Evolutionary conservation across 148 eudicot species (phyloP).

Genomic region (Cornus suecica): DNA sequence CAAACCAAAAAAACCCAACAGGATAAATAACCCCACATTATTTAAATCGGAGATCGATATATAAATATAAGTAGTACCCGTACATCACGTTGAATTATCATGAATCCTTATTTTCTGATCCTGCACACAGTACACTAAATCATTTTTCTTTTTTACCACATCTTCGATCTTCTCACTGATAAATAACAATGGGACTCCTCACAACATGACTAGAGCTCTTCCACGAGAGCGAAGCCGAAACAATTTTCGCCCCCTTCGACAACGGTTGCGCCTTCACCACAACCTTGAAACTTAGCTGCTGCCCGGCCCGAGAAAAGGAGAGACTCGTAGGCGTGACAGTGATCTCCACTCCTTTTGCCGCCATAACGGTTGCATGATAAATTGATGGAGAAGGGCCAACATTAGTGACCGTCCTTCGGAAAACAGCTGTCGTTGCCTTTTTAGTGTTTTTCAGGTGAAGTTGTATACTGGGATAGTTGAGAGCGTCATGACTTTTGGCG

Average conservation of each 20-base stretch:
- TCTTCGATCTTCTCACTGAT: neutral
- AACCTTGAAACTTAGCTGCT: constrained; percentile 55
- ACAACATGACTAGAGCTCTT: constrained; percentile 54
- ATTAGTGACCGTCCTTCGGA: constrained; percentile 68
- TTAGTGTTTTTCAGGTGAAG: constrained; percentile 35
- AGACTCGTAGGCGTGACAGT: constrained; percentile 56
- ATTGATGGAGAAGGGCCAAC: constrained; percentile 53
- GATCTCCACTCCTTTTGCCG: constrained; percentile 62
- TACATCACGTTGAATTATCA: no score
- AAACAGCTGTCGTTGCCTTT: constrained; percentile 34
- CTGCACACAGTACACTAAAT: no score
- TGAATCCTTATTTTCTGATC: no score
- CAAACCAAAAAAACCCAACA: no score
- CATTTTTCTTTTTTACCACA: no score
- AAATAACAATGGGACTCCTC: constrained; percentile 70
- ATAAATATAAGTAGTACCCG: no score
- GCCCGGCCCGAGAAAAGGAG: constrained; percentile 29
- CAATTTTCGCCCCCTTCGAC: constrained; percentile 8
- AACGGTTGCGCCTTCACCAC: constrained; percentile 55
- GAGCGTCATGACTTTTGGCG: constrained; percentile 57
- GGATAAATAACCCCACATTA: no score
- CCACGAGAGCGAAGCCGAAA: constrained; percentile 68
- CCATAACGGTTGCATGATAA: constrained; percentile 57
- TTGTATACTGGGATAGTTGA: constrained; percentile 91
- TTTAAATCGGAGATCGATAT: no score